phyloP scores from a whole-genome alignment of 2,329 filamentous ascomycete species.

The Stemphylium beticola region DNA sequence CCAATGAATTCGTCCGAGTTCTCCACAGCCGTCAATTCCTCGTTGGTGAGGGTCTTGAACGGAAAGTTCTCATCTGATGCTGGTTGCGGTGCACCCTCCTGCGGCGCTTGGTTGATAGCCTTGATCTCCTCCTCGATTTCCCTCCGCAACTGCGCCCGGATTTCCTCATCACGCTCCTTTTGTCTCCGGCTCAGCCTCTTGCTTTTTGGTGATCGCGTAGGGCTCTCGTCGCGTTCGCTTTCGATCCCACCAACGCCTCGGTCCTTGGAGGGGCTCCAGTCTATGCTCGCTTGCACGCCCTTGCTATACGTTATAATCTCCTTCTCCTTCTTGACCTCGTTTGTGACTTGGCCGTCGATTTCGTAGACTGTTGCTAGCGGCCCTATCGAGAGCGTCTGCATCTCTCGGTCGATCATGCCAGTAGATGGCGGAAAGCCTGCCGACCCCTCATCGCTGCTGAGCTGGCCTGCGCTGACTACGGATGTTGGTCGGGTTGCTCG shows the following conservation, averaged over 20 bases:
- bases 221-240: slow-evolving; percentile 67
- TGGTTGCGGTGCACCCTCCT: slow-evolving; percentile 52
- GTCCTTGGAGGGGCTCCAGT: slow-evolving; percentile 65
- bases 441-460: slow-evolving; percentile 70
- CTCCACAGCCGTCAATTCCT: slow-evolving; percentile 89
- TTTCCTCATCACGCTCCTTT: slow-evolving; percentile 84
- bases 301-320: slow-evolving; percentile 98
- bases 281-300: slow-evolving; percentile 87
- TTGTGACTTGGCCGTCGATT: slow-evolving; percentile 75
- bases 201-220: slow-evolving; percentile 60
- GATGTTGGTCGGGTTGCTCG: slow-evolving; percentile 81
- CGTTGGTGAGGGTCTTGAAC: slow-evolving; percentile 76
- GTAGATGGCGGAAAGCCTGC: slow-evolving; percentile 22
- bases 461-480: slow-evolving; percentile 79
- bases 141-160: slow-evolving; percentile 79
- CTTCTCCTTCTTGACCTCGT: slow-evolving; percentile 66
- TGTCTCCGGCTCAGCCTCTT: slow-evolving; percentile 81
- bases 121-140: slow-evolving; percentile 94
- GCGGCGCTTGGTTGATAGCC: slow-evolving; percentile 60
- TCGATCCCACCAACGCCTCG: slow-evolving; percentile 60
- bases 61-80: slow-evolving; percentile 68
- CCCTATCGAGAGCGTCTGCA: slow-evolving; percentile 76
- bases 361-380: slow-evolving; percentile 81
- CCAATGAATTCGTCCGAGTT: slow-evolving; percentile 92
- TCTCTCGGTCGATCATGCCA: slow-evolving; percentile 50